Evolutionary conservation across 495 filamentous ascomycete species (phyloP).

Genomic region (Podospora australis): DNA sequence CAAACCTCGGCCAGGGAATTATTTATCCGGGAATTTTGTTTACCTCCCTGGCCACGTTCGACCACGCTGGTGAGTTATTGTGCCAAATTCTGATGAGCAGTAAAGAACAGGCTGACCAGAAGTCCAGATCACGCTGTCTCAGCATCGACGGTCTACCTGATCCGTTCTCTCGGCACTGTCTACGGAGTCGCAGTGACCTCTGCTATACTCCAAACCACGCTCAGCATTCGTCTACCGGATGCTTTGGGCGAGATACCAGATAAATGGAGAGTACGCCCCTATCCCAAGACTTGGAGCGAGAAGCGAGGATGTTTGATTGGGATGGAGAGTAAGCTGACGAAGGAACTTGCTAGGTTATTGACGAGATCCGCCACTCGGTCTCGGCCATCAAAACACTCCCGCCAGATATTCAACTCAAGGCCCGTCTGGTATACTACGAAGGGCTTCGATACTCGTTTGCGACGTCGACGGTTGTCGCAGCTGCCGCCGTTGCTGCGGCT

Average conservation of each 20-base stretch:
- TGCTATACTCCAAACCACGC: slow-evolving; percentile 57
- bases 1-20: slow-evolving; percentile 59
- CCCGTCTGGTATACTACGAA: slow-evolving; percentile 52
- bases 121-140: slow-evolving; percentile 56
- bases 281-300: slow-evolving; percentile 10
- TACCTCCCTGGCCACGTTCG: slow-evolving; percentile 56
- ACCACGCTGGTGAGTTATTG: slow-evolving; percentile 47
- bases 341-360: slow-evolving; percentile 39
- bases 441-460: slow-evolving; percentile 51
- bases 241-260: slow-evolving; percentile 57
- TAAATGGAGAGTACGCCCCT: slow-evolving; percentile 58
- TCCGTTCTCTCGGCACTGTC: slow-evolving; percentile 57
- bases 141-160: slow-evolving; percentile 56
- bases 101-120: neutral
- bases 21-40: slow-evolving; percentile 58
- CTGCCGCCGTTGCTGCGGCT: slow-evolving; percentile 43
- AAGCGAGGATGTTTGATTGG: neutral
- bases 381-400: slow-evolving; percentile 48
- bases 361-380: slow-evolving; percentile 57
- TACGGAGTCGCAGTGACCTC: slow-evolving; percentile 60
- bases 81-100: neutral
- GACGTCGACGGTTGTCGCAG: slow-evolving; percentile 46
- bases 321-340: neutral
- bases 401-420: slow-evolving; percentile 53
- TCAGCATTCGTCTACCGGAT: slow-evolving; percentile 48